Base-by-base conservation (phyloP, 371 early-diverging fungal genomes). In the Mortierella sp. region DNA sequence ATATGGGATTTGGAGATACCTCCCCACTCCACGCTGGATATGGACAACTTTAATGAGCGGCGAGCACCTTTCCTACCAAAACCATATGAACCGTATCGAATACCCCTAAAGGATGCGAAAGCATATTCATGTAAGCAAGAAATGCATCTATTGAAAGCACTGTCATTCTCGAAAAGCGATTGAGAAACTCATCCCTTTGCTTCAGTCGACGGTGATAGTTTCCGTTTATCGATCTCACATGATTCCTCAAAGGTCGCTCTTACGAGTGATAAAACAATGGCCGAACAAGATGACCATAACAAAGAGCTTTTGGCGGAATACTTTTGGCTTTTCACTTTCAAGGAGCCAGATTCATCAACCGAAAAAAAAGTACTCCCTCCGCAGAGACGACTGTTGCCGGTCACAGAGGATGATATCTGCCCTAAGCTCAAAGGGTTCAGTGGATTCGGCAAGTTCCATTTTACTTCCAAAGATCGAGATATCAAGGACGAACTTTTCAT, bases 371-470 rank as follows among this genome's bases (percentile, higher is more conserved):
- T 23, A 24, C 14, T 13, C 16, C 47, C 47, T 14, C 5, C 47
- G 13, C n/a, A n/a, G 30, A 26, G 19, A 27, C 4, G 2, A 14
- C 18, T 28, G 42, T 12, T 16, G 3, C 10, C 42, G 3, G 16
- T 42, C 42, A 42, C 42, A 3, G 42, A 18, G 16, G 42, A 6
- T 30, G 19, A 16, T 27, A n/a, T n/a, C n/a, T n/a, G n/a, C n/a
- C n/a, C n/a, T n/a, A n/a, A n/a, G n/a, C n/a, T n/a, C n/a, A n/a
- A n/a, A n/a, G n/a, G n/a, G n/a, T n/a, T n/a, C n/a, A n/a, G n/a
- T n/a, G 50, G 50, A 13, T 50, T 26, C 16, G 56, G 56, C 3
- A 56, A 30, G 56, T 56, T 56, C 56, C 46, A 56, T 30, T 45
- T 43, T 27, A 30, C 18, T 0, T 13, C 56, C 18, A 30, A 56